Conservation (phyloP, 805 yeast species). For the Lachancea kluyveri region DNA sequence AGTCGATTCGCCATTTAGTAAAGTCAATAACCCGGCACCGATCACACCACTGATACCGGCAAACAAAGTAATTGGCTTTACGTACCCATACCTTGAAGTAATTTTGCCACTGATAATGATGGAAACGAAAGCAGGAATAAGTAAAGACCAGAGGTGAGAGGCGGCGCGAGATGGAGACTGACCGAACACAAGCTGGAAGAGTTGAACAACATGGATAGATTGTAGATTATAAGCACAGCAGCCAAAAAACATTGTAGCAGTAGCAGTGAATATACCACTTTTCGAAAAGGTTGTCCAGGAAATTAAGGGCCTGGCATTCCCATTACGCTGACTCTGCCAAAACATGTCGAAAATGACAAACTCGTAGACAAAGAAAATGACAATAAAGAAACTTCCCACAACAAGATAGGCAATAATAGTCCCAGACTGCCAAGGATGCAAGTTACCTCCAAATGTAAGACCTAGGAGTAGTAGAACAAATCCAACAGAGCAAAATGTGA, state of each 20-base stretch:
- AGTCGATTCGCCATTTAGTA: conserved; percentile 29
- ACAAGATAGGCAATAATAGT: conserved; percentile 36
- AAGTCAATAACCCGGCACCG: conserved; percentile 32
- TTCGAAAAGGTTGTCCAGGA: conserved; percentile 11
- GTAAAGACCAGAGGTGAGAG: conserved; percentile 16
- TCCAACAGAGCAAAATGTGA: conserved; percentile 17
- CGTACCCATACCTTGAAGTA: conserved; percentile 29
- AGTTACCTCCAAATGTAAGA: conserved; percentile 45
- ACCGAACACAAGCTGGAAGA: conserved; percentile 21
- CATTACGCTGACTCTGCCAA: neutral
- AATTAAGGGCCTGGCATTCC: conserved; percentile 11
- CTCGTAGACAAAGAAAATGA: conserved; percentile 44
- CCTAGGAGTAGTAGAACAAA: conserved; percentile 17
- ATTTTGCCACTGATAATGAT: conserved; percentile 26
- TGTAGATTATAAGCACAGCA: conserved; percentile 20
- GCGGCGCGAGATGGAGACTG: conserved; percentile 23
- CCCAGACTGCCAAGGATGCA: conserved; percentile 48
- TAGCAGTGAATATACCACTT: conserved; percentile 13
- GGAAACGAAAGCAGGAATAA: conserved; percentile 20
- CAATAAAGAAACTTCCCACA: conserved; percentile 37
- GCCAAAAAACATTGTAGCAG: conserved; percentile 14
- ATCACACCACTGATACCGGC: conserved; percentile 29
- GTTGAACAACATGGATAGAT: conserved; percentile 21
- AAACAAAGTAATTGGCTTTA: conserved; percentile 31
- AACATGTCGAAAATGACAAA: conserved; percentile 6